Evolutionary conservation across 1,139 yeast genomes (phyloP), one percentile per base, ranked within the genome.

Genomic region (Suhomyces taliae): DNA sequence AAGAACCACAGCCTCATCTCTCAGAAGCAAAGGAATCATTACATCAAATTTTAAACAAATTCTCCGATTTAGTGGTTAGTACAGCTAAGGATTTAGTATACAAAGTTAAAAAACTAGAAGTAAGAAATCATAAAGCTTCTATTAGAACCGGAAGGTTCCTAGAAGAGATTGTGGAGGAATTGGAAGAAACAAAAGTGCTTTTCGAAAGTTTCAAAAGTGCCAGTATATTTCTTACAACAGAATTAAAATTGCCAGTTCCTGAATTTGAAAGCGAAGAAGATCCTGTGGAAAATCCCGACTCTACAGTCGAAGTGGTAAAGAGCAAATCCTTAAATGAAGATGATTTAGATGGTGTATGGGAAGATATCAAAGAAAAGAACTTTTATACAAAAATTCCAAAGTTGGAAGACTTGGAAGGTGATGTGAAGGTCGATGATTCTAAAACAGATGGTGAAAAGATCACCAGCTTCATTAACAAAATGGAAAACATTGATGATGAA

Each of bases 131-230:
- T 45, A 77, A 74, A 46, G 79, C 84, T 1, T 81, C 85, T 42
- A 78, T 87, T 44, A 74, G 87, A 55, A 81, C 87, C 2, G 96
- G 96, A 29, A 79, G 77, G 53, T 62, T 80, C 6, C 64, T 80
- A 27, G 89, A 84, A 35, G 85, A 81, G 39, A 66, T 75, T 36
- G 72, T 75, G 38, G 65, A 61, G 1, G 76, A 72, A 41, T 65
- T 78, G 38, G 78, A 79, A 14, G 66, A 61, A 10, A 51, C 73
- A 24, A 56, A 63, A 11, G 67, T 66, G 1, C 50, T 67, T 4
- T 76, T 74, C 51, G 82, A 79, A 32, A 70, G 67, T 45, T 78
- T 87, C 53, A 68, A 70, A 34, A 43, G 65, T 0, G 74, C 78
- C 5, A 67, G 81, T 7, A 74, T 72, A 34, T 59, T 61, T 24